A percentile compares a stretch with the other conserved stretches of the same genome.
phyloP scores from a whole-genome alignment of 371 early-diverging fungal species.

The Haplosporangium sp. region DNA sequence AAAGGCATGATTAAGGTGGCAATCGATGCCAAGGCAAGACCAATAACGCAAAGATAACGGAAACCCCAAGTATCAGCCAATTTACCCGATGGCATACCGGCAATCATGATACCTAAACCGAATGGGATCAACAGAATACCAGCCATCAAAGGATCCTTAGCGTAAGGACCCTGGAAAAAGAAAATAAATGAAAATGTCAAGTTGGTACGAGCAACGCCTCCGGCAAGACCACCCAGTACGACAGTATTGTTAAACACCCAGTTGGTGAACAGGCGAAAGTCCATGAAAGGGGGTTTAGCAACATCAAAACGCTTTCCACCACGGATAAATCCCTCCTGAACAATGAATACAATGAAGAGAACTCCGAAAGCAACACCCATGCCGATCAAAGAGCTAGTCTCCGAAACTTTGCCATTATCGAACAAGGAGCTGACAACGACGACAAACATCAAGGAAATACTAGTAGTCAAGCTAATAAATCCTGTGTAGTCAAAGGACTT shows the following conservation, averaged over 20 bases:
- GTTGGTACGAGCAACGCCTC: conserved; percentile 52
- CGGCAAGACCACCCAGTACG: conserved; percentile 48
- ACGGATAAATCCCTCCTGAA: conserved; percentile 34
- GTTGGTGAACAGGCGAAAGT: conserved; percentile 41
- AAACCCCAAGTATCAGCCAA: conserved; percentile 26
- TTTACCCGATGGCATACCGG: conserved; percentile 46
- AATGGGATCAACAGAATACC: conserved; percentile 49
- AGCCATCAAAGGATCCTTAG: conserved; percentile 49
- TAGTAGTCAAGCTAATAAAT: conserved; percentile 30
- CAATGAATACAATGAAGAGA: conserved; percentile 33
- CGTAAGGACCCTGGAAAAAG: conserved; percentile 48
- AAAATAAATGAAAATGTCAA: conserved; percentile 54
- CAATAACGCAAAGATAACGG: neutral
- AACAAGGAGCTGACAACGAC: conserved; percentile 48
- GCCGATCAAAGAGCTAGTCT: conserved; percentile 37
- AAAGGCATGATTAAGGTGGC: conserved; percentile 44
- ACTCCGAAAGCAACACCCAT: conserved; percentile 49
- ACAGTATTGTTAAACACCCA: conserved; percentile 51
- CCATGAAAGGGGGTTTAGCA: conserved; percentile 39
- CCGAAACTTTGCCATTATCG: conserved; percentile 50
- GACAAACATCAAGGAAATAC: conserved; percentile 41
- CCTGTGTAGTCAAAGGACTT: conserved; percentile 46
- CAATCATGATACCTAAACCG: conserved; percentile 49
- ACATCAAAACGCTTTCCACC: conserved; percentile 48
- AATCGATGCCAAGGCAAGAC: conserved; percentile 15